Percentiles rank a stretch among this genome's conserved stretches.
Conservation (phyloP, 257 asterid species). For the Cordia subcordata region DNA sequence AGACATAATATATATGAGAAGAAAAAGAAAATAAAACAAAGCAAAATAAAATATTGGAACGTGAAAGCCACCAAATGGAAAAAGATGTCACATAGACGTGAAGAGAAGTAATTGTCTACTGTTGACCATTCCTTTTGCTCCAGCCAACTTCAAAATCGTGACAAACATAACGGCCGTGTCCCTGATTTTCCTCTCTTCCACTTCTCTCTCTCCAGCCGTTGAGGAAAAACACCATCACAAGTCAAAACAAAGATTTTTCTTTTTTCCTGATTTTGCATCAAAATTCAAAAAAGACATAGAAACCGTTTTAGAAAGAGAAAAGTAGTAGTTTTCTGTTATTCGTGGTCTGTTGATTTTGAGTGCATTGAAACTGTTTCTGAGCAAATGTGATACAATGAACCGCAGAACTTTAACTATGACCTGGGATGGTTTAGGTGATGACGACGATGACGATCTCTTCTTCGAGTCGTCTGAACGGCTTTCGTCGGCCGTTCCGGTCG, state of each 20-base stretch:
- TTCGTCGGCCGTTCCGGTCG: conserved; percentile 52
- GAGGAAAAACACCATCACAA: too few relatives aligned
- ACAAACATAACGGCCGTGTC: conserved; percentile 12
- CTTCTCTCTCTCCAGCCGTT: conserved; percentile 30
- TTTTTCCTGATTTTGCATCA: background rate
- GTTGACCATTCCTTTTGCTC: conserved; percentile 31
- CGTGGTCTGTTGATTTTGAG: background rate
- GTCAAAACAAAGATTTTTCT: too few relatives aligned
- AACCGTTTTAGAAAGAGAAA: too few relatives aligned
- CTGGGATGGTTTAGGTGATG: conserved; percentile 73
- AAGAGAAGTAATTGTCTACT: conserved; percentile 29
- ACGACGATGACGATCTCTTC: conserved; percentile 73
- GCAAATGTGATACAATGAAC: conserved; percentile 46
- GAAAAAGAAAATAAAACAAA: too few relatives aligned
- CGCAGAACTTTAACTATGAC: conserved; percentile 82
- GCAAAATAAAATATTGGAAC: too few relatives aligned
- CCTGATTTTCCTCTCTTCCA: conserved; percentile 71
- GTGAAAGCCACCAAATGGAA: too few relatives aligned
- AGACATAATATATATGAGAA: too few relatives aligned
- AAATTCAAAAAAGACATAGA: too few relatives aligned
- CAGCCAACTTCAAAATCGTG: conserved; percentile 17
- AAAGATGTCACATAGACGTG: conserved; percentile 10
- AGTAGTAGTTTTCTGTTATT: too few relatives aligned
- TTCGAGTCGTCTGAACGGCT: conserved; percentile 56
- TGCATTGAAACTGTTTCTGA: background rate